Evolutionary conservation across 148 eudicot genomes (phyloP).

Genomic region (Chenopodium quinoa): DNA sequence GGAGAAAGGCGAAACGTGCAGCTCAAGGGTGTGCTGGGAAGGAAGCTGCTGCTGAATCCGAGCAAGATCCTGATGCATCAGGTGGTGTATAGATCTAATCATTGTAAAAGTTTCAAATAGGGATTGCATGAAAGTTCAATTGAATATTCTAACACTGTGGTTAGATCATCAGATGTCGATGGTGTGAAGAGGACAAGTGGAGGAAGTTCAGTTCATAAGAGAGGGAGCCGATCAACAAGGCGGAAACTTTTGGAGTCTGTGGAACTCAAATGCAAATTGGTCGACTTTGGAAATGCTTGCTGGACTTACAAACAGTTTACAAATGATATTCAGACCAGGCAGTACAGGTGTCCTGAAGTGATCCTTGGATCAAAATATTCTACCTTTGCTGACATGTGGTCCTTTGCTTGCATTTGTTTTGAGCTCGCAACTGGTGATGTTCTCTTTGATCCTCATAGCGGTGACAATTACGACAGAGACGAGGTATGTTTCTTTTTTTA

Average conservation of each 20-base stretch:
- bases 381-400: constrained; percentile 93
- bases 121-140: constrained; percentile 24
- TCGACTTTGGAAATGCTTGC: constrained; percentile 98
- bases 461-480: constrained; percentile 87
- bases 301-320: constrained; percentile 98
- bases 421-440: constrained; percentile 98
- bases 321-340: constrained; percentile 92
- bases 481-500: constrained; percentile 52
- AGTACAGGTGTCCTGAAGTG: constrained; percentile 95
- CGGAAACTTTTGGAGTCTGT: constrained; percentile 59
- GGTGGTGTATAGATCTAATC: constrained; percentile 36
- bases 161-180: constrained; percentile 42
- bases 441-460: constrained; percentile 93
- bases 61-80: constrained; percentile 47
- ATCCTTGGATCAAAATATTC: constrained; percentile 89
- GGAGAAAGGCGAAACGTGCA: constrained; percentile 73
- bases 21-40: constrained; percentile 59
- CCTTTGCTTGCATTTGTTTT: constrained; percentile 96
- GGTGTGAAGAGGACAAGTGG: constrained; percentile 34
- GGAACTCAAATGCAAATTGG: constrained; percentile 83
- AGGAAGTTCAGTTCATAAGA: constrained; percentile 45
- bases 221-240: constrained; percentile 62
- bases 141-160: constrained; percentile 36
- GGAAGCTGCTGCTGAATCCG: constrained; percentile 48
- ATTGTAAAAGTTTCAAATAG: constrained; percentile 31